Evolutionary conservation across 805 yeast species (phyloP).

Genomic region (Nematodospora valgi): DNA sequence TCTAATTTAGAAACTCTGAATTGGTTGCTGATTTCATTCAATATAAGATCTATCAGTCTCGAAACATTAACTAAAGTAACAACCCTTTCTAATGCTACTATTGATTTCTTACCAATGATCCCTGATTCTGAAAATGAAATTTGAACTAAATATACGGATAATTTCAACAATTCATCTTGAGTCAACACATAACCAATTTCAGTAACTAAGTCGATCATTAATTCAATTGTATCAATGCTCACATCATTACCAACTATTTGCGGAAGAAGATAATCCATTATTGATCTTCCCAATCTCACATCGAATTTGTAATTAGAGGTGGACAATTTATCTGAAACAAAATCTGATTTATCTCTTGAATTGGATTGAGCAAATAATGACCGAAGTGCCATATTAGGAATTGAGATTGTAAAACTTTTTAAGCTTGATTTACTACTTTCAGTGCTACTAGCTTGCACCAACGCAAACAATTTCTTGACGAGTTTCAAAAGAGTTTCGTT

Average conservation of each 20-base stretch:
- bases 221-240: conserved; percentile 58
- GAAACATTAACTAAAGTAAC: conserved; percentile 20
- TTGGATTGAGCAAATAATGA: conserved; percentile 30
- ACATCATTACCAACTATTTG: conserved; percentile 29
- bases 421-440: conserved; percentile 16
- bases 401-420: conserved; percentile 41
- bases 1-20: conserved; percentile 1
- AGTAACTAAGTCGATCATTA: conserved; percentile 53
- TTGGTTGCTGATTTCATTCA: neutral
- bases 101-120: conserved; percentile 47
- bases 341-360: conserved; percentile 25
- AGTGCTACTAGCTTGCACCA: conserved; percentile 11
- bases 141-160: conserved; percentile 27
- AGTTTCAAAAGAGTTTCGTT: conserved; percentile 27
- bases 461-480: conserved; percentile 23
- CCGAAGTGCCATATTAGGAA: conserved; percentile 52
- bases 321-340: conserved; percentile 11
- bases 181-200: conserved; percentile 44
- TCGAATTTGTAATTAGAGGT: conserved; percentile 10
- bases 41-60: conserved; percentile 1
- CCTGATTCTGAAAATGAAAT: conserved; percentile 40
- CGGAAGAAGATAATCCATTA: conserved; percentile 39
- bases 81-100: conserved; percentile 45
- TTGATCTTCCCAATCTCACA: conserved; percentile 19
- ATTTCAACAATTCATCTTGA: conserved; percentile 26